Evolutionary conservation across 2,329 filamentous ascomycete species (phyloP).

Genomic region (Pseudonectria buxi): DNA sequence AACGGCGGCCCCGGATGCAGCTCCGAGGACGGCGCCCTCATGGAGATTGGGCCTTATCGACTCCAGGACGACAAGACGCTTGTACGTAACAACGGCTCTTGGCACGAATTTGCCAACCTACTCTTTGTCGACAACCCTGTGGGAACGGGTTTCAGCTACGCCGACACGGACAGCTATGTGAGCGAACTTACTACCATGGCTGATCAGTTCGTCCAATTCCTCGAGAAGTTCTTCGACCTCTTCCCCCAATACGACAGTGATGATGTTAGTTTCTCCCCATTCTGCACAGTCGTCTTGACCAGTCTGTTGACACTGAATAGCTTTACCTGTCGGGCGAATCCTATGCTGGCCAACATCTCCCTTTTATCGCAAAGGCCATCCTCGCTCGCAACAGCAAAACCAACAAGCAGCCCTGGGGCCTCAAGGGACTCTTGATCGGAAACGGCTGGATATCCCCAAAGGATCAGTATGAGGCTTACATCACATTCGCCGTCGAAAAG

Average conservation of each 20-base stretch:
- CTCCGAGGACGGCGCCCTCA: slow-evolving; percentile 92
- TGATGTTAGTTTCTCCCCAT: slow-evolving; percentile 61
- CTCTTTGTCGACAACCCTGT: slow-evolving; percentile 97
- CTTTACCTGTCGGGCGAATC: slow-evolving; percentile 94
- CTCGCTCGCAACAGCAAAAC: slow-evolving; percentile 74
- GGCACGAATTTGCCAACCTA: slow-evolving; percentile 96
- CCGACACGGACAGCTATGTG: slow-evolving; percentile 80
- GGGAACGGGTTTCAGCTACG: slow-evolving; percentile 93
- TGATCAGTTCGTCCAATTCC: slow-evolving; percentile 75
- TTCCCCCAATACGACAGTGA: slow-evolving; percentile 90
- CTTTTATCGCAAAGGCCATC: slow-evolving; percentile 90
- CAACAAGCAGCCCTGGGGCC: slow-evolving; percentile 54
- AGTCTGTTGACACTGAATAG: slow-evolving; percentile 39
- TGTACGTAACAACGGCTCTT: slow-evolving; percentile 83
- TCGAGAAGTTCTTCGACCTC: slow-evolving; percentile 84
- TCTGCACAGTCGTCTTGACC: not conserved
- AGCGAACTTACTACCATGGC: slow-evolving; percentile 86
- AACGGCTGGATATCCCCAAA: slow-evolving; percentile 94
- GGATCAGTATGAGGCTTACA: slow-evolving; percentile 85
- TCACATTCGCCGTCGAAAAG: slow-evolving; percentile 73
- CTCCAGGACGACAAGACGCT: slow-evolving; percentile 68
- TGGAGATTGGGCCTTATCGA: slow-evolving; percentile 92
- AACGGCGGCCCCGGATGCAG: slow-evolving; percentile 97
- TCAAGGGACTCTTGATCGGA: slow-evolving; percentile 84
- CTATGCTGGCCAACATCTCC: slow-evolving; percentile 93